Base-by-base conservation (phyloP, 495 filamentous ascomycete species). In the Penicillium odoratum region DNA sequence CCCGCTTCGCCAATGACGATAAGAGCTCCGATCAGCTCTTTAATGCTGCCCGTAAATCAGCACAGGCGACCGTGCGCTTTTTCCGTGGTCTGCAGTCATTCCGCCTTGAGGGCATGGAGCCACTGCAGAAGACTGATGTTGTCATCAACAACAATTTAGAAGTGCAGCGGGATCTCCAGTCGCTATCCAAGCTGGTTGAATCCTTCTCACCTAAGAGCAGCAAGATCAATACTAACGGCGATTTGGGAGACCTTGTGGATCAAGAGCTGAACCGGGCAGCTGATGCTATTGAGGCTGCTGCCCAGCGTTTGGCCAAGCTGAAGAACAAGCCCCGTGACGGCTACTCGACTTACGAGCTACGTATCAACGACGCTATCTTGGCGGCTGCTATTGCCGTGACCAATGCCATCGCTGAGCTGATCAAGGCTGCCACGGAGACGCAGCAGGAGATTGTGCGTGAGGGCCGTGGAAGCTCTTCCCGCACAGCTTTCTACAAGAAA, bases 401-500 rank as follows among this genome's bases (percentile, higher is more conserved):
- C n/a, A 93, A 87, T 61, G 94, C 94, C 16, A 97, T 98, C 62
- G 90, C 92, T 0, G 90, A 92, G 70, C 83, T 98, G 50, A 97
- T 98, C 82, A 93, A 94, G 75, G 95, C 94, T 7, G 94, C 94
- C 57, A 97, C 95, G 3, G 86, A 83, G 36, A 93, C 92, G 2
- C 94, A 98, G 69, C 88, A 96, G 69, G 94, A 98, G 74, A 98
- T 98, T 67, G 94, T 98, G n/a, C 86, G 91, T 45, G 90, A 96
- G 67, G 94, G 94, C 15, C 87, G 91, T 11, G 94, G 94, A 53
- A 88, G 85, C 53, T 89, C 91, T 38, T 94, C 92, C 40, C 82
- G 85, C 26, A 93, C 93, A n/a, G 91, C 92, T 36, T 98, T 98
- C 80, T 98, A 98, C 86, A 98, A 98, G 83, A 96, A 96, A 78